Conservation (phyloP, 176 grass and related monocot species). For the Oryza officinalis region DNA sequence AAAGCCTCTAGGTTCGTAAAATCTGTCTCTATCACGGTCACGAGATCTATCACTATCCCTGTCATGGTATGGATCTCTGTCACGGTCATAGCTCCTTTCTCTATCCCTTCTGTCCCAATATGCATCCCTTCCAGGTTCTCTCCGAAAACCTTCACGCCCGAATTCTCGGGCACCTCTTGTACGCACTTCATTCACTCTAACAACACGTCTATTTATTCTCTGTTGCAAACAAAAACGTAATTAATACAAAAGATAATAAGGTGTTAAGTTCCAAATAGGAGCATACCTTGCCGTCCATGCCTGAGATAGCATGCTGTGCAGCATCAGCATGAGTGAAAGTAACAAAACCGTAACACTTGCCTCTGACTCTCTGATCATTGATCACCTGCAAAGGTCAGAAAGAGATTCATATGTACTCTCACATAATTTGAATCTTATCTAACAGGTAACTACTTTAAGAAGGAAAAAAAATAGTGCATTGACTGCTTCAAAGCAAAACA, state of each 20-base stretch:
- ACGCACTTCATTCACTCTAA: slow-evolving; percentile 84
- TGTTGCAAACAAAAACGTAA: slow-evolving; percentile 36
- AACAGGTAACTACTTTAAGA: not conserved
- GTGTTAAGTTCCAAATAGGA: not conserved
- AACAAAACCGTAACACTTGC: slow-evolving; percentile 86
- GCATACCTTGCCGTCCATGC: slow-evolving; percentile 85
- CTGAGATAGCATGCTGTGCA: slow-evolving; percentile 66
- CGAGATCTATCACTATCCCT: slow-evolving; percentile 65
- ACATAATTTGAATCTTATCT: not conserved
- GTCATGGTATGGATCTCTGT: slow-evolving; percentile 61
- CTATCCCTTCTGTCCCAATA: slow-evolving; percentile 75
- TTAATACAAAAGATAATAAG: slow-evolving; percentile 17
- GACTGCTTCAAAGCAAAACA: slow-evolving; percentile 31
- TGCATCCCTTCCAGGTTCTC: slow-evolving; percentile 62
- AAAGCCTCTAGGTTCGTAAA: slow-evolving; percentile 59
- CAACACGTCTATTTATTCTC: slow-evolving; percentile 68
- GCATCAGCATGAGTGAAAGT: slow-evolving; percentile 73
- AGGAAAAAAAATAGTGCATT: not conserved
- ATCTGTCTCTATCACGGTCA: slow-evolving; percentile 72
- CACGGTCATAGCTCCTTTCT: slow-evolving; percentile 65
- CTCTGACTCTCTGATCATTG: slow-evolving; percentile 79
- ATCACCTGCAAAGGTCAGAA: slow-evolving; percentile 61
- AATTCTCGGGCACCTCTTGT: slow-evolving; percentile 74
- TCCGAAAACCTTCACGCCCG: slow-evolving; percentile 59
- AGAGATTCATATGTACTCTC: not conserved